phyloP scores from a whole-genome alignment of 352 stramenopile species.

The Discostella stelligera region DNA sequence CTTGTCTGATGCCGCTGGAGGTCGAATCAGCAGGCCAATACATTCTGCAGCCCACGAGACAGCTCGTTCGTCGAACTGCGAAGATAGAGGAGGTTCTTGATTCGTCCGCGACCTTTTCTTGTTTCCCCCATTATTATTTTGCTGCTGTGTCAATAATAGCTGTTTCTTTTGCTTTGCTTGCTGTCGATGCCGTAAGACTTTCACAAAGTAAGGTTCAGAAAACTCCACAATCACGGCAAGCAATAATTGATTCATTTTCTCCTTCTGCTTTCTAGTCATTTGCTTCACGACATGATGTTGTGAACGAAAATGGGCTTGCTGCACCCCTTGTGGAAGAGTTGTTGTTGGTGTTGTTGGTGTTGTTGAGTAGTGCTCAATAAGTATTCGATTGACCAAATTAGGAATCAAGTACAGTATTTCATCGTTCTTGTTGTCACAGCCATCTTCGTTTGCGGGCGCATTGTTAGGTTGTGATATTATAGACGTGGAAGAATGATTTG shows the following conservation, averaged over 20 bases:
- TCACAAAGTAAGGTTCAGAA: slow-evolving; percentile 30
- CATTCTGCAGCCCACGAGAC: slow-evolving; percentile 24
- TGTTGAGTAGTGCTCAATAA: slow-evolving; percentile 21
- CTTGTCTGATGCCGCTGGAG: background rate
- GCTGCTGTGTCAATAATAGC: background rate
- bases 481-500: background rate
- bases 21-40: slow-evolving; percentile 13
- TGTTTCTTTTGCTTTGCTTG: background rate
- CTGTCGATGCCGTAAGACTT: background rate
- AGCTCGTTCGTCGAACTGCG: slow-evolving; percentile 22
- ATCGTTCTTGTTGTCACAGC: background rate
- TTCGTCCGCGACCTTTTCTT: background rate
- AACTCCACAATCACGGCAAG: slow-evolving; percentile 33
- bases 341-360: background rate
- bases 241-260: slow-evolving; percentile 22
- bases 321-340: background rate
- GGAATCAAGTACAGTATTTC: slow-evolving; percentile 17
- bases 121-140: background rate
- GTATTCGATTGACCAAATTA: slow-evolving; percentile 28
- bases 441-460: background rate
- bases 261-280: slow-evolving; percentile 1
- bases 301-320: too few species aligned
- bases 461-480: background rate
- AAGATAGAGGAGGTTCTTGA: background rate
- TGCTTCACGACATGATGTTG: background rate